Conservation (phyloP, 2,329 filamentous ascomycete species). For the Arthrobotrys musiformis region DNA sequence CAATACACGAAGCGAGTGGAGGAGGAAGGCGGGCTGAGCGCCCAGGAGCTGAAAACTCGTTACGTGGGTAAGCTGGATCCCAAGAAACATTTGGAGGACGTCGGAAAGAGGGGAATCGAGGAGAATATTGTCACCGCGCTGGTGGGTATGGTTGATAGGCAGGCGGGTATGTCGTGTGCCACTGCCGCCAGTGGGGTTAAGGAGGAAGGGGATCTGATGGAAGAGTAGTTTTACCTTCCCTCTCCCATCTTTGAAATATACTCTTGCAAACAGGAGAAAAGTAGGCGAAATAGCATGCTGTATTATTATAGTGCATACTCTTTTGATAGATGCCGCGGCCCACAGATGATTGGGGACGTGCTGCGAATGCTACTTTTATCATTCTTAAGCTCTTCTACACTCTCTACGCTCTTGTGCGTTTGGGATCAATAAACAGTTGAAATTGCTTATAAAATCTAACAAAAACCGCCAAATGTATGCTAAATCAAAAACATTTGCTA, state of each 20-base stretch:
- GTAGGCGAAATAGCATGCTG: not conserved
- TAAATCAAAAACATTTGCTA: not conserved
- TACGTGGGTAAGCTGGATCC: slow-evolving; percentile 99
- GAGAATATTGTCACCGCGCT: slow-evolving; percentile 99
- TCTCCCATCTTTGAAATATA: not conserved
- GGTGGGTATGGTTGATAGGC: slow-evolving; percentile 99
- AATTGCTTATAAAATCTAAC: slow-evolving; percentile 1
- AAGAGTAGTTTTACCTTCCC: slow-evolving; percentile 11
- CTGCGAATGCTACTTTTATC: slow-evolving; percentile 4
- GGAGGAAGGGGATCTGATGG: slow-evolving; percentile 67
- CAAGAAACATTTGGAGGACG: slow-evolving; percentile 98
- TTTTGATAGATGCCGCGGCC: slow-evolving; percentile 36
- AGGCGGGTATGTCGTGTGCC: slow-evolving; percentile 85
- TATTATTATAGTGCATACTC: slow-evolving; percentile 42
- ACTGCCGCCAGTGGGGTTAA: slow-evolving; percentile 73
- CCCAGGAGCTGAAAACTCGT: slow-evolving; percentile 97
- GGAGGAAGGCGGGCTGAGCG: slow-evolving; percentile 96
- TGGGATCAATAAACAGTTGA: not conserved
- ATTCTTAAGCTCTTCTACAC: not conserved
- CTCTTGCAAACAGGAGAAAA: not conserved
- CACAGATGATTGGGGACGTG: not conserved
- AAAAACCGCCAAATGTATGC: slow-evolving; percentile 6
- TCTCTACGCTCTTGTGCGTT: too few species aligned
- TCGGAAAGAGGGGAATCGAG: slow-evolving; percentile 95
- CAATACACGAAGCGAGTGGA: slow-evolving; percentile 99